phyloP scores from a whole-genome alignment of 2,329 filamentous ascomycete genomes.

The Aspergillus ruber region DNA sequence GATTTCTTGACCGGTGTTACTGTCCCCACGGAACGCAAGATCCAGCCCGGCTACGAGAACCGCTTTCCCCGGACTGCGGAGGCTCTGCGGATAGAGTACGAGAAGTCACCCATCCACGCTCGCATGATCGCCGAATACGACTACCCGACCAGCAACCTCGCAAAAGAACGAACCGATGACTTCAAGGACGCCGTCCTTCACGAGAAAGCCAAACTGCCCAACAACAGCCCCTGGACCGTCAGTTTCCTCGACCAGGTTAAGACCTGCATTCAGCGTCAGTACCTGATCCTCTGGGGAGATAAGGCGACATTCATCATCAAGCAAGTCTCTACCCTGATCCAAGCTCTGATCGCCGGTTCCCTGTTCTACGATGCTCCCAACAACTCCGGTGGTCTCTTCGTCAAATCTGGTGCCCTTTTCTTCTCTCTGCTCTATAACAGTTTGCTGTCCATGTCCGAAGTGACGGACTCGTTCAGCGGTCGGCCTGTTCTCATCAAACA shows the following conservation, averaged over 20 bases:
- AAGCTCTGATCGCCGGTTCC: conserved; percentile 59
- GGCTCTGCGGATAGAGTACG: conserved; percentile 44
- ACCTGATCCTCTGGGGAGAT: conserved; percentile 61
- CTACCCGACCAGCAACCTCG: conserved; percentile 48
- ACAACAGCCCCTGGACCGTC: conserved; percentile 52
- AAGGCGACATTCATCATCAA: conserved; percentile 59
- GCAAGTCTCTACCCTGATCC: conserved; percentile 51
- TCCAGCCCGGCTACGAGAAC: conserved; percentile 38
- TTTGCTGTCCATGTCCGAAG: conserved; percentile 60
- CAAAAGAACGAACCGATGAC: conserved; percentile 44
- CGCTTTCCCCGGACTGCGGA: conserved; percentile 41
- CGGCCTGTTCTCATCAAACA: conserved; percentile 56
- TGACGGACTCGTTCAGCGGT: conserved; percentile 56
- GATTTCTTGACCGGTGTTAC: conserved; percentile 63
- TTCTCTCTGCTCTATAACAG: conserved; percentile 58
- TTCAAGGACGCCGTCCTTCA: conserved; percentile 49
- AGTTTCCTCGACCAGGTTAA: conserved; percentile 51
- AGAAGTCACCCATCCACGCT: conserved; percentile 45
- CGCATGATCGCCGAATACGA: conserved; percentile 52
- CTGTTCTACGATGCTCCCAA: conserved; percentile 60
- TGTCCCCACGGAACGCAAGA: conserved; percentile 46
- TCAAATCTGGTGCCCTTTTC: conserved; percentile 60
- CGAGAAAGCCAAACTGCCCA: conserved; percentile 53
- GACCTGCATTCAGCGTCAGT: conserved; percentile 54
- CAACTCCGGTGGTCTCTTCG: conserved; percentile 55